Evolutionary conservation across 768 basidiomycete genomes (phyloP), one percentile per base, ranked within the genome.

Genomic region (Atractiella rhizophila): DNA sequence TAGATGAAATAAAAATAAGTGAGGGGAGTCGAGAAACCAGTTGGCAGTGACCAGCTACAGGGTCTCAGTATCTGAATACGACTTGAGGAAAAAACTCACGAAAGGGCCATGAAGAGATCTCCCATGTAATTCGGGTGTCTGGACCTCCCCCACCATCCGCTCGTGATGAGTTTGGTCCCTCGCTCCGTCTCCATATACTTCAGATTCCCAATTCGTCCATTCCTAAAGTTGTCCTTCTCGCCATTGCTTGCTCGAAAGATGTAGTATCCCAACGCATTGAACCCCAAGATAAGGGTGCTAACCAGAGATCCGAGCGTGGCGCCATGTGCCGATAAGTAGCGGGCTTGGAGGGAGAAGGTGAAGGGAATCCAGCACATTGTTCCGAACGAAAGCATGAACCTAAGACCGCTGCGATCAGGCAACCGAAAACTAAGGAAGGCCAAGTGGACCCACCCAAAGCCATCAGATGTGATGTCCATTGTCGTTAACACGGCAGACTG

Each of bases 381-480:
- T 30, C 91, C 88, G 35, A 88, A 68, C 4, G 82, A 62, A 21
- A 98, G 74, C 91, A 98, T 98, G 67, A 85, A 94, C n/a, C n/a
- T n/a, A n/a, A n/a, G n/a, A n/a, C n/a, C n/a, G n/a, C n/a, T n/a
- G n/a, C n/a, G n/a, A n/a, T n/a, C n/a, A n/a, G n/a, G n/a, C n/a
- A n/a, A n/a, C n/a, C n/a, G n/a, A n/a, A n/a, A n/a, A n/a, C n/a
- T n/a, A n/a, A n/a, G n/a, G n/a, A n/a, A n/a, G n/a, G n/a, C n/a
- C n/a, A n/a, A n/a, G n/a, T n/a, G n/a, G n/a, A n/a, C n/a, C n/a
- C n/a, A n/a, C 6, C 91, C 91, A 53, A 96, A 94, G 10, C 91
- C 91, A 52, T 98, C 91, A 10, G 78, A 79, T 3, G 76, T 86
- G 55, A 98, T 86, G 55, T 98, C 91, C 80, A 98, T 98, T 4